A percentile compares a stretch with the other conserved stretches of the same genome.
Conservation (phyloP, 257 asterid species). For the Verbascum thapsus region DNA sequence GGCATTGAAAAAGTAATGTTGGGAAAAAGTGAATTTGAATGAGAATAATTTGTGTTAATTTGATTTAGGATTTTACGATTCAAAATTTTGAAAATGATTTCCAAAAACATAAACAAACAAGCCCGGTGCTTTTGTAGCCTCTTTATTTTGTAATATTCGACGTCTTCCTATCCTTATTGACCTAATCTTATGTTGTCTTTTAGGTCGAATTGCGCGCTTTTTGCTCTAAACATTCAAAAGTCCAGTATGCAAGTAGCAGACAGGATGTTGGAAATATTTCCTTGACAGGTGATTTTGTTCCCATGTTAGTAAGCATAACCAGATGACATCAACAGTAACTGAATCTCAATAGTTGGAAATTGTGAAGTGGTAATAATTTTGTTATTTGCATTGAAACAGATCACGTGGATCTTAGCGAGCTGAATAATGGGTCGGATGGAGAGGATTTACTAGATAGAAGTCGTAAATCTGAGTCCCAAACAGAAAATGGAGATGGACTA, state of each 20-base stretch:
- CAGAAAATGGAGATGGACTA: constrained; percentile 42
- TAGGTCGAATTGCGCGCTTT: constrained; percentile 96
- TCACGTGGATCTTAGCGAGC: constrained; percentile 40
- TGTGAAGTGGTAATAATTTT: constrained; percentile 39
- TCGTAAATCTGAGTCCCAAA: constrained; percentile 41
- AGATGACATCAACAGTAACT: constrained; percentile 22
- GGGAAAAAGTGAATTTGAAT: too few species aligned
- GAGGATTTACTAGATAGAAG: constrained; percentile 39
- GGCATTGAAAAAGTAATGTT: too few species aligned
- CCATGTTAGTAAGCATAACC: constrained; percentile 32
- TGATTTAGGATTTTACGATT: too few species aligned
- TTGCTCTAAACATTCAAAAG: constrained; percentile 90
- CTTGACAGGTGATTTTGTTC: constrained; percentile 50
- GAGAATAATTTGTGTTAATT: too few species aligned
- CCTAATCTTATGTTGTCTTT: constrained; percentile 24
- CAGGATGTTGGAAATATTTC: constrained; percentile 46
- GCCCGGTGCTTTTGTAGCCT: constrained; percentile 21
- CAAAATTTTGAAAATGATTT: too few species aligned
- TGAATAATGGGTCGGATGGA: constrained; percentile 43
- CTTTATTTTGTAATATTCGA: constrained; percentile 8
- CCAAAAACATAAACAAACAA: too few species aligned
- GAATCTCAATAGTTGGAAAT: constrained; percentile 33
- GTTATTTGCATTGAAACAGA: constrained; percentile 35
- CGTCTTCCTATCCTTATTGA: constrained; percentile 17
- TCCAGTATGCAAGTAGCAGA: constrained; percentile 44